These are phyloP conservation scores for Macrolepiota fuliginosa DNA, from an alignment of 768 basidiomycete species.

Conservation along the genomic window DNA sequence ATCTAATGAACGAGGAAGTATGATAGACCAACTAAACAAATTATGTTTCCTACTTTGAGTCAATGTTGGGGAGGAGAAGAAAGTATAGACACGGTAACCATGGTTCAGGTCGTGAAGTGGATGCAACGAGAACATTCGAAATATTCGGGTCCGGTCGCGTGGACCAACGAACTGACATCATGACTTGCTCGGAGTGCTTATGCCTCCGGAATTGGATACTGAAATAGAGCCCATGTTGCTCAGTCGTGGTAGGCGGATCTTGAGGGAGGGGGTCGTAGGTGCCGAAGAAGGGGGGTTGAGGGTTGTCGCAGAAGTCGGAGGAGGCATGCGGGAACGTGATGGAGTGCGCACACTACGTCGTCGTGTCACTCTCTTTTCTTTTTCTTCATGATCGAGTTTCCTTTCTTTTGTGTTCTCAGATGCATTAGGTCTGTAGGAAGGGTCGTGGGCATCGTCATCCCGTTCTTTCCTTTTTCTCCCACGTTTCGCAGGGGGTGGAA, in stretches of 20 bases:
- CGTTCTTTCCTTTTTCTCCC: constrained; percentile 42
- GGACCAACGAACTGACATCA: constrained; percentile 12
- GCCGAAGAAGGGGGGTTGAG: constrained; percentile 7
- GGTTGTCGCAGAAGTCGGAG: constrained; percentile 23
- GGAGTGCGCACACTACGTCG: constrained; percentile 31
- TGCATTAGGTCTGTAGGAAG: background rate
- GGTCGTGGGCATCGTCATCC: constrained; percentile 32
- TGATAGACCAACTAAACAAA: constrained; percentile 9
- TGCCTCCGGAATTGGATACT: constrained; percentile 19
- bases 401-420: constrained; percentile 16
- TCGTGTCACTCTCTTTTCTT: constrained; percentile 22
- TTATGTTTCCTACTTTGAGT: constrained; percentile 11
- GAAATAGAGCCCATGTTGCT: constrained; percentile 25
- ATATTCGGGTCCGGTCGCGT: background rate
- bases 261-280: constrained; percentile 45
- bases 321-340: constrained; percentile 18
- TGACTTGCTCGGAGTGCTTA: constrained; percentile 25
- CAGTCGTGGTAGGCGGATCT: constrained; percentile 53
- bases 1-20: constrained; percentile 9
- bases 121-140: background rate
- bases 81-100: background rate
- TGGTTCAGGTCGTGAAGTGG: background rate
- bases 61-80: background rate
- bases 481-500: constrained; percentile 25
- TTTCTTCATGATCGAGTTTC: constrained; percentile 23